Evolutionary conservation across 352 stramenopile species (phyloP), one percentile per base, ranked within the genome.

Genomic region (Phytophthora pistaciae): DNA sequence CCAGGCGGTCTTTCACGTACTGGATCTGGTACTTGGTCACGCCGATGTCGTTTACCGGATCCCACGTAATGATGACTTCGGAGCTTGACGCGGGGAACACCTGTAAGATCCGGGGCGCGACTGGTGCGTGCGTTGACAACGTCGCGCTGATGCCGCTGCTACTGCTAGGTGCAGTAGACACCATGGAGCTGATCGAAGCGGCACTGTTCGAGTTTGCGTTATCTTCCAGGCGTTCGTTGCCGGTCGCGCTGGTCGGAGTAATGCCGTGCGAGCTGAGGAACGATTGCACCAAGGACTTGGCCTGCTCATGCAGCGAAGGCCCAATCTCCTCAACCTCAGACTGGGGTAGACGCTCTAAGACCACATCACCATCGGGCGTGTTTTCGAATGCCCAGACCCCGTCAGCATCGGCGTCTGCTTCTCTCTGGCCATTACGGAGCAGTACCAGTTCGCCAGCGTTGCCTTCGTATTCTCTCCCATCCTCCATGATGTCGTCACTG

Each of bases 1-100:
- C 80, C 23, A 96, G 67, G 4, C 86, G 80, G 55, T 96, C 93
- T 69, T 94, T 95, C 0, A 79, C 76, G 53, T 91, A 96, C 66
- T 97, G 90, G 46, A 97, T 80, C 38, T 94, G 85, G 68, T 95
- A 95, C 64, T 87, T 92, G 1, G 69, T 77, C 29, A 94, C 74
- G 0, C 72, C 72, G 2, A 80, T 57, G 57, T 95, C 84, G 42
- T 84, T 84, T 9, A 87, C 71, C 21, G 81, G 77, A 38, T 94
- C 87, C 90, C 90, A 97, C 4, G 86, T 92, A 21, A 96, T 71
- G 11, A 85, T 78, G 52, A 96, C 76, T 50, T 91, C 81, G 11
- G 82, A 91, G 9, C 79, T 64, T 5, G 87, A 94, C 3, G 76
- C 68, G 5, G 85, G 36, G 23, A 91, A 88, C 8, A 92, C 79